A percentile compares a stretch with the other conserved stretches of the same genome.
phyloP scores from a whole-genome alignment of 1,139 yeast genomes.

The Kodamaea derodonti region DNA sequence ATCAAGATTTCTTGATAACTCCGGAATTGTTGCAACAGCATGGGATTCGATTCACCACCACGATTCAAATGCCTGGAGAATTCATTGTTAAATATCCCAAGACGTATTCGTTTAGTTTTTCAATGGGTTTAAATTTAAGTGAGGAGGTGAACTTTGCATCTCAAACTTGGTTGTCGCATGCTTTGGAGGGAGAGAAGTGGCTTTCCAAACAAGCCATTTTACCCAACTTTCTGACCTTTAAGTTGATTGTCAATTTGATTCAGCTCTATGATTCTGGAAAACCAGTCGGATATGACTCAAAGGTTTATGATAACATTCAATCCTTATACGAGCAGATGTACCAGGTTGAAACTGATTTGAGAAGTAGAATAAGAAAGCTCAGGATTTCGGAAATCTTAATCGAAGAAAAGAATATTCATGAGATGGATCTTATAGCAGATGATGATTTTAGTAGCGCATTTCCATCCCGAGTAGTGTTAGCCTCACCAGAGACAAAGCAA shows the following conservation, averaged over 20 bases:
- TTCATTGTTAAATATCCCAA: constrained; percentile 55
- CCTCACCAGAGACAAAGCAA: constrained; percentile 23
- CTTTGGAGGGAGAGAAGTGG: constrained; percentile 52
- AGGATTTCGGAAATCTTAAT: constrained; percentile 31
- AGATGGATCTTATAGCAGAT: constrained; percentile 46
- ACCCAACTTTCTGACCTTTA: constrained; percentile 50
- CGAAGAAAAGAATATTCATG: constrained; percentile 28
- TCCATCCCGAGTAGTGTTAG: constrained; percentile 50
- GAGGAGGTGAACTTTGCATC: constrained; percentile 59
- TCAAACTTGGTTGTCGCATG: constrained; percentile 51
- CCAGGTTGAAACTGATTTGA: constrained; percentile 36
- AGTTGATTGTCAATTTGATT: constrained; percentile 44
- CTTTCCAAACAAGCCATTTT: constrained; percentile 42
- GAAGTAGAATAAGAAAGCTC: constrained; percentile 33
- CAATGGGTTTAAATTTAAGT: constrained; percentile 52
- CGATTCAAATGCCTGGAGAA: constrained; percentile 59
- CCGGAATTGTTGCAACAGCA: constrained; percentile 44
- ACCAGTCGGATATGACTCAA: constrained; percentile 26
- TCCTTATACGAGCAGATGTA: constrained; percentile 28
- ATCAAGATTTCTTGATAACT: constrained; percentile 44
- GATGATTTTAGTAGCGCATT: constrained; percentile 44
- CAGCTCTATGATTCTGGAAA: constrained; percentile 35
- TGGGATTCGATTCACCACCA: constrained; percentile 45
- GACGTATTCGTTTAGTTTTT: constrained; percentile 45
- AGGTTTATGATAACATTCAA: constrained; percentile 26